Evolutionary conservation across 768 basidiomycete genomes (phyloP), one percentile per base, ranked within the genome.

Genomic region (Infundibulicybe gibba): DNA sequence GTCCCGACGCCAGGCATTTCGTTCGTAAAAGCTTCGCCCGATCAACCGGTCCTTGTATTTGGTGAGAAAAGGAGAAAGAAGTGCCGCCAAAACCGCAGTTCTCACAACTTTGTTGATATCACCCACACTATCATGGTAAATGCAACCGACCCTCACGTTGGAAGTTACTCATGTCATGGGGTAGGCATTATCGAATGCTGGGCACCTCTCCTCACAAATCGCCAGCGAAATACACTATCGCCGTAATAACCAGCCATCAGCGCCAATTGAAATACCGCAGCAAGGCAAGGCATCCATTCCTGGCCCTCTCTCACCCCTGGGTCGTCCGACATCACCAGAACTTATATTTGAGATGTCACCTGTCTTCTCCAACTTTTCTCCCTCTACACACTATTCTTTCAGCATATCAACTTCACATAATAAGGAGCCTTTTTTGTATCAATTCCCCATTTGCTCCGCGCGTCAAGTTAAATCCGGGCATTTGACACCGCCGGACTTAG

Each of bases 301-400:
- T 25, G 45, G 57, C n/a, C 49, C 59, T 40, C 66, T 64, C 9
- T 64, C 66, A 15, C 62, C 69, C 33, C 45, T 52, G 35, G 54
- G 55, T 40, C 59, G 63, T 35, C 53, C 68, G 35, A 58, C 56
- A 16, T 75, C 72, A 20, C 72, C 75, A 44, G 77, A 77, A 34
- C 65, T 77, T 49, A 64, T 78, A n/a, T 77, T 77, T 52, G 74
- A 76, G 41, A 77, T 78, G 76, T 78, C 77, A 16, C 75, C 76
- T 21, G 51, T 65, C 16, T 62, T 65, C 13, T 57, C 66, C n/a
- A 55, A 59, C 20, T 57, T 59, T 43, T 50, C 61, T 21, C 48
- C 56, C 43, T 17, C 47, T 49, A 17, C 49, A 48, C 43, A 53
- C 54, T 52, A 49, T 48, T 53, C 56, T 32, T 45, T 54, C 32